A percentile compares a stretch with the other conserved stretches of the same genome.
Conservation (phyloP, 2,329 filamentous ascomycete species). For the Thielaviopsis euricoi region DNA sequence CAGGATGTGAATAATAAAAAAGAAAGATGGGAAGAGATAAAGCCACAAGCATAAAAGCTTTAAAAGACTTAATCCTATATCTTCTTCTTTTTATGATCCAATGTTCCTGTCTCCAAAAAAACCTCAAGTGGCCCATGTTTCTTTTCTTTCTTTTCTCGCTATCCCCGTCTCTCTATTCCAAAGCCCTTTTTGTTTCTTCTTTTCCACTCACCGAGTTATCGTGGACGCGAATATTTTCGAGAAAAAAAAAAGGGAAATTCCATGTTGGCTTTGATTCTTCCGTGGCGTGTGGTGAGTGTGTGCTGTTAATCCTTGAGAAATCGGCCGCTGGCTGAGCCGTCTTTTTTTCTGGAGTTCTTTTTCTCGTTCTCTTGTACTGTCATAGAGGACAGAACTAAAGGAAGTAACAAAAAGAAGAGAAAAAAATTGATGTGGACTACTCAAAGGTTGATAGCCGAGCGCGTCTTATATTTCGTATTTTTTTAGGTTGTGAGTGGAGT, state of each 20-base stretch:
- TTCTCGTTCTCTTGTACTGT: slow-evolving; percentile 14
- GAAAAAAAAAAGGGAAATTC: slow-evolving; percentile 8
- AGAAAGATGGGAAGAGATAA: neutral
- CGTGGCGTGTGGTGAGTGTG: neutral
- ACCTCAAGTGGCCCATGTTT: no score
- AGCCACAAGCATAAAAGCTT: neutral
- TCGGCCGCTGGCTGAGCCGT: slow-evolving; percentile 1
- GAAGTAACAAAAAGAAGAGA: slow-evolving; percentile 15
- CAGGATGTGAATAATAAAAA: neutral
- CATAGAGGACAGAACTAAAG: no score
- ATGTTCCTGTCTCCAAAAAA: neutral
- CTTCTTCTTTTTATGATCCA: neutral
- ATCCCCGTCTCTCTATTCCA: no score
- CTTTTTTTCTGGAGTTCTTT: slow-evolving; percentile 16
- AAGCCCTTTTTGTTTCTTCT: no score
- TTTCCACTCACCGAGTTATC: no score
- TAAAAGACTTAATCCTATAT: neutral
- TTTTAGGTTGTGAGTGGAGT: neutral
- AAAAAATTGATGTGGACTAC: slow-evolving; percentile 4
- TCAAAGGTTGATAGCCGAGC: neutral
- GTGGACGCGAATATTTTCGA: neutral
- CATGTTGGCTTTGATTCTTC: neutral
- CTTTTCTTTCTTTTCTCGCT: no score
- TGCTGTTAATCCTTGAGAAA: neutral
- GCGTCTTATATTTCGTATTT: neutral